A percentile compares a stretch with the other conserved stretches of the same genome.
These are phyloP conservation scores for Trichothecium sympodiale DNA, from an alignment of 2,329 filamentous ascomycete species.

Conservation along the genomic window DNA sequence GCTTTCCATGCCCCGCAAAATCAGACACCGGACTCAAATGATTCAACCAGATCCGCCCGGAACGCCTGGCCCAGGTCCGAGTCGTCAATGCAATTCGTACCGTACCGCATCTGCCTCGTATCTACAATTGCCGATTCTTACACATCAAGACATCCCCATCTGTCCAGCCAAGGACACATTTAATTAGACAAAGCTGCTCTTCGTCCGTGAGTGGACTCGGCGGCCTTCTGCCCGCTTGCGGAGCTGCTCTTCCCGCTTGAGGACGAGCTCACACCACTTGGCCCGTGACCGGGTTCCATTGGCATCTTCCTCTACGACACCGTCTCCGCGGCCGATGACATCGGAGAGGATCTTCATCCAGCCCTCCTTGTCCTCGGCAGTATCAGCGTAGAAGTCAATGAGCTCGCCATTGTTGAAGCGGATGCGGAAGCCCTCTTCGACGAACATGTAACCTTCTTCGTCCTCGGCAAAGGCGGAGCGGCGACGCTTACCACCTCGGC, in stretches of 20 bases:
- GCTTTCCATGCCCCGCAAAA: no score
- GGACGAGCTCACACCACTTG: constrained; percentile 58
- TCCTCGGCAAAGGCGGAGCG: constrained; percentile 96
- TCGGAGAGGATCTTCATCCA: constrained; percentile 90
- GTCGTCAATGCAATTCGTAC: no score
- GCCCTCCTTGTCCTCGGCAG: constrained; percentile 71
- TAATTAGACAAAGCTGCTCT: constrained; percentile 42
- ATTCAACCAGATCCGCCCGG: constrained; percentile 3
- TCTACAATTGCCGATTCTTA: constrained; percentile 1
- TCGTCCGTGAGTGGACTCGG: constrained; percentile 42
- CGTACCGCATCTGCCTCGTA: no score
- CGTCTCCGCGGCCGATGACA: constrained; percentile 45
- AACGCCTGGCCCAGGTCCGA: constrained; percentile 15
- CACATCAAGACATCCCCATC: constrained; percentile 3
- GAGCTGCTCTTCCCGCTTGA: constrained; percentile 52
- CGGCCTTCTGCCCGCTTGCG: constrained; percentile 41
- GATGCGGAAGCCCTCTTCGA: constrained; percentile 97
- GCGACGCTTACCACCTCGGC: constrained; percentile 66
- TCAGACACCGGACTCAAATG: not conserved
- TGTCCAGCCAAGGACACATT: constrained; percentile 3
- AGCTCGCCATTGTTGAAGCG: constrained; percentile 97
- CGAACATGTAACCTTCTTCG: constrained; percentile 99
- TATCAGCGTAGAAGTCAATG: constrained; percentile 97
- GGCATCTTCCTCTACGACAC: constrained; percentile 33
- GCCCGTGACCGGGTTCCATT: constrained; percentile 31